Evolutionary conservation across 345 rosid species (phyloP).

Genomic region (Populus simonii): DNA sequence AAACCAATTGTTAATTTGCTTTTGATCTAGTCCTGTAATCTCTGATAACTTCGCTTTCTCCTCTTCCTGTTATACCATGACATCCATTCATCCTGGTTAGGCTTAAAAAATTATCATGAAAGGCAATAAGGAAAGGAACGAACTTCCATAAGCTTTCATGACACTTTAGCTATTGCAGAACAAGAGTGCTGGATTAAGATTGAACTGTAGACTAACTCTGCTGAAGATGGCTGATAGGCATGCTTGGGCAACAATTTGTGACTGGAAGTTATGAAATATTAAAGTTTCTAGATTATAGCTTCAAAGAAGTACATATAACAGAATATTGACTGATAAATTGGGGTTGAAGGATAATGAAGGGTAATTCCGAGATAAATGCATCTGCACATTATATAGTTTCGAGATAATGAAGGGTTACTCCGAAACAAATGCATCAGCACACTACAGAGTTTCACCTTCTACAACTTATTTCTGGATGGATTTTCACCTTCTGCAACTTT

Average conservation of each 20-base stretch:
- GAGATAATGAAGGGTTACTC: not conserved
- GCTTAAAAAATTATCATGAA: not conserved
- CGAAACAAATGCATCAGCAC: not conserved
- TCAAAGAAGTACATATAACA: not conserved
- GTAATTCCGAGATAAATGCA: not conserved
- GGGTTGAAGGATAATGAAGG: not conserved
- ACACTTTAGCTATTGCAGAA: not conserved
- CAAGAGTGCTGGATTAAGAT: not conserved
- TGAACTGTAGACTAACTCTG: not conserved
- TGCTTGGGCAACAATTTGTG: not conserved
- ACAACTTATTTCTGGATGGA: not conserved
- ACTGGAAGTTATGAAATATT: not conserved
- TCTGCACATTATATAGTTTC: not conserved
- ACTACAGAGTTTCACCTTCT: not conserved
- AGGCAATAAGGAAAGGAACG: not conserved
- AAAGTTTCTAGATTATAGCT: not conserved
- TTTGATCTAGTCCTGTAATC: slow-evolving; percentile 20
- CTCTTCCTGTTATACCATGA: slow-evolving; percentile 42
- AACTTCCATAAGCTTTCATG: not conserved
- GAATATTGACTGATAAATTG: not conserved
- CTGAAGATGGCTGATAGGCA: not conserved
- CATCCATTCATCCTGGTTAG: not conserved
- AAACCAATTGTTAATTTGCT: slow-evolving; percentile 30
- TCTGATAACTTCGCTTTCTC: slow-evolving; percentile 50
- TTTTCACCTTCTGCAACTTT: not conserved